Base-by-base conservation (phyloP, 2,329 filamentous ascomycete species). In the Aspergillus quadrilineatus region DNA sequence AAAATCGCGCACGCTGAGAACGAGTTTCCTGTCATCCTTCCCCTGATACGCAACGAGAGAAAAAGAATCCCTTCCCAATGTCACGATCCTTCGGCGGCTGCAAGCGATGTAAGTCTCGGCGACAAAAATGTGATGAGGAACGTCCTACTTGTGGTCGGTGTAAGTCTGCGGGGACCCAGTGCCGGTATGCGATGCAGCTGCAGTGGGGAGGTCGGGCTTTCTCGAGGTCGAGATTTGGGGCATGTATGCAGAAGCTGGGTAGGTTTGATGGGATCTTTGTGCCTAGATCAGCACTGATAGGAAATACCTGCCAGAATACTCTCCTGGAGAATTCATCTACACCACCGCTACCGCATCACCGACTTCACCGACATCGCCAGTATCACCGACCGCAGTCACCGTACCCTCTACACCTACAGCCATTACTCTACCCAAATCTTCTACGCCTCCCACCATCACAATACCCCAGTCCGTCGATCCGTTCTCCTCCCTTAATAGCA, bases 41-140 rank as follows among this genome's bases (percentile, higher is more conserved):
- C 6, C 34, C 29, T 37, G 41, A 56, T 30, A 26, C 15, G 34
- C 34, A 49, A 10, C 46, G 12, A 22, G 32, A 22, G 22, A 47
- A 42, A 42, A 26, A 34, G 36, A 47, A 36, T n/a, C 42, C 53
- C 51, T 50, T 56, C 53, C 56, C 36, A 60, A 73, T 75, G 70
- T 73, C 73, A 63, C 72, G 74, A 59, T 77, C 75, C 9, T 74
- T 75, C 50, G 71, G 67, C 50, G 75, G 75, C n/a, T 77, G 75
- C 66, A 72, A 71, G 59, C 69, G 75, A 64, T 77, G 75, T 72
- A 77, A 75, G 65, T 66, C 70, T 48, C 73, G 75, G 37, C 72
- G 75, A 52, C 73, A 77, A 60, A 77, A 77, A 73, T 78, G 76
- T 65, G 75, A 78, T 59, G 76, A 78, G 63, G 65, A 68, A 50